A percentile compares a stretch with the other conserved stretches of the same genome.
phyloP scores from a whole-genome alignment of 2,329 filamentous ascomycete genomes.

The Cercospora nicotianae region DNA sequence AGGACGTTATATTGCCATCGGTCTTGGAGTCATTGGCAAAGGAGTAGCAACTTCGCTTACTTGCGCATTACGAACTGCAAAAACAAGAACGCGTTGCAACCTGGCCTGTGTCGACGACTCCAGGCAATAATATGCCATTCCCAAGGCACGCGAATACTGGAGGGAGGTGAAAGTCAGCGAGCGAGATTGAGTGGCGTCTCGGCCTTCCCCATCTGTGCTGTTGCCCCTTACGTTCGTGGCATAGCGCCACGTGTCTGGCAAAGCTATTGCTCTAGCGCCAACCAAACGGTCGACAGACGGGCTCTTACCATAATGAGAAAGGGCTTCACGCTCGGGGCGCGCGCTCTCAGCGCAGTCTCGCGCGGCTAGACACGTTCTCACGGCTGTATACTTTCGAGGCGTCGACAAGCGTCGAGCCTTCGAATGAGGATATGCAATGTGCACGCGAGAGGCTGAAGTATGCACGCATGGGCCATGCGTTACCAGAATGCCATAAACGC shows the following conservation, averaged over 20 bases:
- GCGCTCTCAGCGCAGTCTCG: neutral
- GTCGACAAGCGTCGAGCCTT: neutral
- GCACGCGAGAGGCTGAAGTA: neutral
- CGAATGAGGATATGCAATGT: neutral
- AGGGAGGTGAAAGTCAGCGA: neutral
- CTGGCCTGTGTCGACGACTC: neutral
- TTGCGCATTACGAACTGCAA: neutral
- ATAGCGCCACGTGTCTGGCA: neutral
- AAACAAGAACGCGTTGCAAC: neutral
- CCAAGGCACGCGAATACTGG: neutral
- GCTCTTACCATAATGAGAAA: neutral
- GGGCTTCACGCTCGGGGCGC: neutral
- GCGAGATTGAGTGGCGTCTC: neutral
- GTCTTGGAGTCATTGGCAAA: neutral
- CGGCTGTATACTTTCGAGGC: neutral
- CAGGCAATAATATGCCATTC: neutral
- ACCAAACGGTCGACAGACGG: neutral
- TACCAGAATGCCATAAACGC: neutral
- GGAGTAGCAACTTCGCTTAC: neutral
- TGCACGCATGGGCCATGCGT: neutral
- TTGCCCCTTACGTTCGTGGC: neutral
- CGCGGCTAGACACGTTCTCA: neutral
- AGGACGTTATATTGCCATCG: neutral
- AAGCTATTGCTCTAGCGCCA: neutral
- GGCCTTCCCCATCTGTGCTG: neutral